Base-by-base conservation (phyloP, 257 asterid genomes). In the Solanum lycopersicoides region DNA sequence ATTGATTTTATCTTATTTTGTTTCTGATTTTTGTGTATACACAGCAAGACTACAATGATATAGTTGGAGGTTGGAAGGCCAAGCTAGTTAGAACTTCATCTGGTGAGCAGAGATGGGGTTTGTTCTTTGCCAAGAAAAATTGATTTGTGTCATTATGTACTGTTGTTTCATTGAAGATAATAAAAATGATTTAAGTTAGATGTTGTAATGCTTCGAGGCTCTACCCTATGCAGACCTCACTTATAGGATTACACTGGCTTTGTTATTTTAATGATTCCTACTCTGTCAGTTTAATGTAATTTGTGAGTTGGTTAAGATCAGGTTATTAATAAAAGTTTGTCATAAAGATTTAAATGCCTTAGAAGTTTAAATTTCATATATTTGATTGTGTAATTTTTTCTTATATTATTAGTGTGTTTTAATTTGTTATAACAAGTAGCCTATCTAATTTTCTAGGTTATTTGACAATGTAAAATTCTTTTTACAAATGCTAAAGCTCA, bases 31-130 rank as follows among this genome's bases (percentile, higher is more conserved):
- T 82, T 75, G 63, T 74, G 16, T 60, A 63, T 37, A 16, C 80
- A 63, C 90, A 93, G 95, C 89, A 93, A 83, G 95, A 91, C 89
- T 93, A 89, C 71, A 88, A 90, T 65, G 97, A 94, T 7, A 96
- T 96, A 66, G 97, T 95, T 16, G 97, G 94, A 68, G 98, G 98
- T 9, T 96, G 99, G 99, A 93, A 95, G 21, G 95, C 98, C 23
- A 96, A 96, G 93, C 92, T 95, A 23, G 72, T 89, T n/a, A 84
- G 99, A 88, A 94, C 89, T 86, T 90, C 98, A 56, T 92, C 95
- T 3, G 99, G 98, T 12, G 99, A 97, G 94, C 99, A 97, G 93
- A 92, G 93, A 88, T 95, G 99, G 99, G 99, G 99, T 87, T 89
- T 97, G 92, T 97, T 97, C 44, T 92, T 95, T 73, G 98, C 96